Conservation (phyloP, 495 filamentous ascomycete genomes). For the Aspergillus ostianus region DNA sequence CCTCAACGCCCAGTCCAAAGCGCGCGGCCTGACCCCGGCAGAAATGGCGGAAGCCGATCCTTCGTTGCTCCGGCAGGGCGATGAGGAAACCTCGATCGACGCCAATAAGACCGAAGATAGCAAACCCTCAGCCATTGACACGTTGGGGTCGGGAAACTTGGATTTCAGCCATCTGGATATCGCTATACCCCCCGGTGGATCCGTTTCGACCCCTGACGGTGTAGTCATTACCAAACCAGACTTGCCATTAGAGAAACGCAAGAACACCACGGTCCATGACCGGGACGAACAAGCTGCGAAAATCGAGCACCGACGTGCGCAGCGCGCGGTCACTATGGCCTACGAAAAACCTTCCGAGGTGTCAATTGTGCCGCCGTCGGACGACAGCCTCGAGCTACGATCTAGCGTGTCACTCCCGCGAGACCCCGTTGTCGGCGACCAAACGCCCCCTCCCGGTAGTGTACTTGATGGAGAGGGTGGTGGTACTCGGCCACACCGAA, state of each 20-base stretch:
- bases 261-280: slow-evolving; percentile 37
- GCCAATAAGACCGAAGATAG: slow-evolving; percentile 40
- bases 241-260: slow-evolving; percentile 32
- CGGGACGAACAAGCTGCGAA: slow-evolving; percentile 54
- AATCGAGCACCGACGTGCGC: slow-evolving; percentile 56
- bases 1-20: slow-evolving; percentile 59
- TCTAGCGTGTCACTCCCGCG: slow-evolving; percentile 31
- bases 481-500: slow-evolving; percentile 58
- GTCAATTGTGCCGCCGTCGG: slow-evolving; percentile 25
- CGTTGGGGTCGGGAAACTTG: slow-evolving; percentile 83
- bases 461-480: slow-evolving; percentile 64
- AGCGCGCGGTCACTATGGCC: slow-evolving; percentile 59
- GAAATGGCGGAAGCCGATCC: slow-evolving; percentile 27
- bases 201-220: slow-evolving; percentile 38
- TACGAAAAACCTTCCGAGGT: slow-evolving; percentile 50
- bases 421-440: slow-evolving; percentile 51
- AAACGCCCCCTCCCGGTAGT: slow-evolving; percentile 64
- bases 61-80: slow-evolving; percentile 18
- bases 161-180: slow-evolving; percentile 75
- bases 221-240: slow-evolving; percentile 43
- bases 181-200: slow-evolving; percentile 38
- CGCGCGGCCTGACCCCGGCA: slow-evolving; percentile 31
- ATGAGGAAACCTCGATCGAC: slow-evolving; percentile 22
- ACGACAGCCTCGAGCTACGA: slow-evolving; percentile 34
- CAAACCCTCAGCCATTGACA: slow-evolving; percentile 80